Evolutionary conservation across 768 basidiomycete genomes (phyloP), one percentile per base, ranked within the genome.

Genomic region (Boletus reticulatus): DNA sequence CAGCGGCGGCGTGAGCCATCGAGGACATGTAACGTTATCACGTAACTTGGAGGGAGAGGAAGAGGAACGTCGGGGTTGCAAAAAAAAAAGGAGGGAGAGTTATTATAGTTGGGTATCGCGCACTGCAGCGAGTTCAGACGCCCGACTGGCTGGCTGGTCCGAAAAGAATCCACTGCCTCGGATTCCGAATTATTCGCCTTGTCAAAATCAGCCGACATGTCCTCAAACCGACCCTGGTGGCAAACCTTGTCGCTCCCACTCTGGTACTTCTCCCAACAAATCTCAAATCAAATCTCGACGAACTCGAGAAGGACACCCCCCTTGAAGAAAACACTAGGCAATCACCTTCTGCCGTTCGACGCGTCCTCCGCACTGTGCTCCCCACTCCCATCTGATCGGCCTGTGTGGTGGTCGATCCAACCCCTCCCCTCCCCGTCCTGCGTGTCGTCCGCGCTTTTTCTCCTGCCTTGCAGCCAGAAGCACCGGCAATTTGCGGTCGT

Each of bases 1-100:
- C 71, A 63, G 56, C 76, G 75, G 82, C 74, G 77, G 82, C 78
- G 68, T 77, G 74, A 61, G 78, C 77, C 69, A 81, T 75, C 70
- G 82, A 81, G 70, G 84, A 83, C 81, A 84, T 72, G 69, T 84
- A 74, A 78, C 69, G 75, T 68, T 63, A 76, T 74, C 66, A 72
- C 71, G 76, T 75, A 74, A 76, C 48, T 45, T 57, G 58, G 62
- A 43, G 62, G 63, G 68, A 65, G 70, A 74, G 72, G 72, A 75
- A 70, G 76, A 75, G 60, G 77, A 48, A 38, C 54, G 55, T 80
- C 77, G 78, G 80, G 78, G 75, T 77, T 76, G 72, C 34, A 74
- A 78, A 75, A 74, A 70, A 72, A 71, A 55, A 54, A 52, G 54
- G 61, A 52, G 56, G 60, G 58, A 56, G 67, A 67, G 72, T 73